phyloP scores from a whole-genome alignment of 2,329 filamentous ascomycete species.

The Paraphaeosphaeria sporulosa region DNA sequence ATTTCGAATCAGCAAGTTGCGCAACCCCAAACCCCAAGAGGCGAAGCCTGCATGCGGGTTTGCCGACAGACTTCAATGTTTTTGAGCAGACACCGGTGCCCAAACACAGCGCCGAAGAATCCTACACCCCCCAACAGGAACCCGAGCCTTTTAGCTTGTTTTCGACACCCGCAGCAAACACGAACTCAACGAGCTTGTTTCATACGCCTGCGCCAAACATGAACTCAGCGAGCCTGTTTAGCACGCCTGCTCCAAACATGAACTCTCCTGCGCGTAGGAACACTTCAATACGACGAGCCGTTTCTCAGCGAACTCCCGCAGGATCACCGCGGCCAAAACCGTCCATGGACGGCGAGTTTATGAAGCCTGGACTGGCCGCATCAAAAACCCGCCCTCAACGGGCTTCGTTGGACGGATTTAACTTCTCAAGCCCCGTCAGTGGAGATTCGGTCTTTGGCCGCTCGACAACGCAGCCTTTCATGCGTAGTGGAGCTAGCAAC shows the following conservation, averaged over 20 bases:
- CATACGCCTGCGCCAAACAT: conserved; percentile 42
- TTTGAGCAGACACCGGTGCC: conserved; percentile 68
- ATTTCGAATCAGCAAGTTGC: conserved; percentile 77
- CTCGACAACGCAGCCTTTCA: conserved; percentile 32
- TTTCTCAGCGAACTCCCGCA: conserved; percentile 78
- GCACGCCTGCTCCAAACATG: conserved; percentile 39
- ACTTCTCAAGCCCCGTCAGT: conserved; percentile 72
- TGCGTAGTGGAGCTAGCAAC: conserved; percentile 31
- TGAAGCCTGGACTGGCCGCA: conserved; percentile 61
- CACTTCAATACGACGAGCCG: conserved; percentile 80
- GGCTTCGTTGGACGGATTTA: conserved; percentile 79
- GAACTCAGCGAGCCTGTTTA: conserved; percentile 15
- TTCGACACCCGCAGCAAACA: conserved; percentile 44
- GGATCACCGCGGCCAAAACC: conserved; percentile 49
- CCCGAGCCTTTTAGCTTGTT: conserved; percentile 41
- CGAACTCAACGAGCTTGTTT: conserved; percentile 42
- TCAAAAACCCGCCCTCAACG: conserved; percentile 69
- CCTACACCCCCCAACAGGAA: conserved; percentile 32
- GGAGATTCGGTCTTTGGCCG: conserved; percentile 64
- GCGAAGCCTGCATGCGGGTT: conserved; percentile 80
- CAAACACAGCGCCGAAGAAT: conserved; percentile 28
- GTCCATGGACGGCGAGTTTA: conserved; percentile 56
- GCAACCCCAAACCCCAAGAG: conserved; percentile 91
- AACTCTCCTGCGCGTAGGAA: conserved; percentile 55
- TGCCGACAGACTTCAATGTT: conserved; percentile 74